Evolutionary conservation across 371 early-diverging fungal species (phyloP).

Genomic region (Circinella umbellata): DNA sequence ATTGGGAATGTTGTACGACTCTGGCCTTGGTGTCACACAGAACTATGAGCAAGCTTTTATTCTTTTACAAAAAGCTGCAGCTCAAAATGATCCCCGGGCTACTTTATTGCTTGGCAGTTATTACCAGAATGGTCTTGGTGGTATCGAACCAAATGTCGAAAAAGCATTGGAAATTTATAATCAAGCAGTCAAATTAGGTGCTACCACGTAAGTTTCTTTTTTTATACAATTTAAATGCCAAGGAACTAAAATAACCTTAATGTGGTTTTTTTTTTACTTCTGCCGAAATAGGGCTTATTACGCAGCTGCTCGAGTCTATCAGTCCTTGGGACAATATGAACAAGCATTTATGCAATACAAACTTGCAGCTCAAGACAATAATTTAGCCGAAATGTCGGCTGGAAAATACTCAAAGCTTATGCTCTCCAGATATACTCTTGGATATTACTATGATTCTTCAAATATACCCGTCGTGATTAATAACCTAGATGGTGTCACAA

Average conservation of each 20-base stretch:
- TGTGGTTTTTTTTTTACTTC: background rate
- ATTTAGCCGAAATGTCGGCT: slow-evolving; percentile 15
- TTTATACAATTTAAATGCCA: background rate
- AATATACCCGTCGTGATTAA: slow-evolving; percentile 1
- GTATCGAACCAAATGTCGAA: slow-evolving; percentile 49
- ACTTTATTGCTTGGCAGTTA: slow-evolving; percentile 65
- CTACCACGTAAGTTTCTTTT: slow-evolving; percentile 24
- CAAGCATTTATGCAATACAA: slow-evolving; percentile 28
- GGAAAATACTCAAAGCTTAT: slow-evolving; percentile 23
- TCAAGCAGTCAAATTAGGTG: slow-evolving; percentile 28
- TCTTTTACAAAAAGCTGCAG: slow-evolving; percentile 77
- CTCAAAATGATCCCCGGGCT: slow-evolving; percentile 77
- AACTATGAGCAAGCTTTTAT: slow-evolving; percentile 75
- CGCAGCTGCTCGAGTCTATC: slow-evolving; percentile 34
- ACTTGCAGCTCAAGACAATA: slow-evolving; percentile 19
- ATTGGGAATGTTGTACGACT: slow-evolving; percentile 82
- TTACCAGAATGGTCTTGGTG: slow-evolving; percentile 47
- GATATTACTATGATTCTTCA: slow-evolving; percentile 14
- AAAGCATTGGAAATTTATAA: slow-evolving; percentile 54
- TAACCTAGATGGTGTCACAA: slow-evolving; percentile 14
- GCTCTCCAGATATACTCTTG: slow-evolving; percentile 28
- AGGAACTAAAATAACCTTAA: background rate
- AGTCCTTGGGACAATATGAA: slow-evolving; percentile 22
- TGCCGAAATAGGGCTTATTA: slow-evolving; percentile 25
- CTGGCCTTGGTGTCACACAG: slow-evolving; percentile 64